Evolutionary conservation across 331 rosid genomes (phyloP).

Genomic region (Saraca asoca): DNA sequence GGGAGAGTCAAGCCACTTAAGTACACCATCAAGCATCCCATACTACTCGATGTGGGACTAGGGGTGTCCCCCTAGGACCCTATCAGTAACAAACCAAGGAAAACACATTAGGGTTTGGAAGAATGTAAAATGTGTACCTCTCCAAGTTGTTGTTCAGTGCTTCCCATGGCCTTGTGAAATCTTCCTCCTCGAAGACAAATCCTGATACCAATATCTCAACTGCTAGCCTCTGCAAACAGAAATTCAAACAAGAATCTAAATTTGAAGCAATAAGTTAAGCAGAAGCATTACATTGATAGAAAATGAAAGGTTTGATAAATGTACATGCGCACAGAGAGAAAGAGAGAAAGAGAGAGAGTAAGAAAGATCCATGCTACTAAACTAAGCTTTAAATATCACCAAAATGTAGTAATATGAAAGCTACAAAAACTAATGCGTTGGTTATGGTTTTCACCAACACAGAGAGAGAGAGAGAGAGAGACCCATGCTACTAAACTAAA

Average conservation of each 20-base stretch:
- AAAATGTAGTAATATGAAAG: conserved; percentile 27
- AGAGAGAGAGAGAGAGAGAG: no score
- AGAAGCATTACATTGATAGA: neutral
- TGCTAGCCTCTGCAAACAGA: conserved; percentile 70
- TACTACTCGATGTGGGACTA: no score
- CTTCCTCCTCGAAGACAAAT: conserved; percentile 77
- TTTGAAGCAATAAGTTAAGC: conserved; percentile 21
- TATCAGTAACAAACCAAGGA: neutral
- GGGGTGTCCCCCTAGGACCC: no score
- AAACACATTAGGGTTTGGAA: conserved; percentile 15
- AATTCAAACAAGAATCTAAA: conserved; percentile 27
- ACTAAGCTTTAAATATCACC: neutral
- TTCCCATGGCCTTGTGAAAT: conserved; percentile 89
- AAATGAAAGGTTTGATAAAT: conserved; percentile 29
- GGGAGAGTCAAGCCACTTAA: no score
- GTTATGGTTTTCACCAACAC: conserved; percentile 87
- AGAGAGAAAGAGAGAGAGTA: neutral
- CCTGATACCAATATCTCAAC: conserved; percentile 86
- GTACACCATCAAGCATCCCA: no score
- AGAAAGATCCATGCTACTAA: no score
- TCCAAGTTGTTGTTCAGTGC: conserved; percentile 68
- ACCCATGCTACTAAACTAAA: no score
- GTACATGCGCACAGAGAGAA: conserved; percentile 7
- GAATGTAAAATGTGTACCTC: conserved; percentile 52
- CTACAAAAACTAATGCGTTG: conserved; percentile 61